Base-by-base conservation (phyloP, 495 filamentous ascomycete genomes). In the Hypoxylon trugodes region DNA sequence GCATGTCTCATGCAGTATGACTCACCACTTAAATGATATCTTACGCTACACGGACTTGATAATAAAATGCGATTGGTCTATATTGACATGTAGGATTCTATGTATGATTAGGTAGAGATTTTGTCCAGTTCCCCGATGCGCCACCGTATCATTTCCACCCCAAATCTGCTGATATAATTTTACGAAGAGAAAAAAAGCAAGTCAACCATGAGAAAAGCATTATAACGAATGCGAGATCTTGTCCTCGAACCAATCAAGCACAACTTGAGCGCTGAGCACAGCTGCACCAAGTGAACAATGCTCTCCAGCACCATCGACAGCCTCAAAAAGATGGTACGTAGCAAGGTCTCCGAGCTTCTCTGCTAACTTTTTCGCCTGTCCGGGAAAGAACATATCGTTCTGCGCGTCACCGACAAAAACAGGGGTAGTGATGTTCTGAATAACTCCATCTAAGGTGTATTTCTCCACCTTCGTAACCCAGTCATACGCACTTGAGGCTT, bases 401-500 rank as follows among this genome's bases (percentile, higher is more conserved):
- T 72, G 55, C 10, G 74, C 72, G 15, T 74, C 64, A 0, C 62
- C 77, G 4, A 79, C 64, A 36, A 71, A 79, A 1, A 77, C 71
- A 0, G 76, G 78, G 1, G 61, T 26, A 2, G 63, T 32, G 40
- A 79, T 74, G 10, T 73, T 63, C 13, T 69, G 30, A 4, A 59
- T 49, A 10, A 74, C 58, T 6, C 58, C 72, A 8, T 72, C 65
- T 0, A 80, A 49, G 1, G 56, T 74, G 21, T 67, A 71, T 18
- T 57, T 15, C 24, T 69, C 41, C 3, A 49, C 57, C 19, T 50
- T 6, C 10, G 22, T 59, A 4, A 74, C 41, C 46, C 66, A 78
- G 1, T 78, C 60, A 37, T 58, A 76, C 19, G 72, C 48, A 18
- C 67, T 73, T 9, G 60, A 16, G 3, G 55, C 69, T 6, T 78